Base-by-base conservation (phyloP, 2,329 filamentous ascomycete species). In the Fusarium albosuccineum region DNA sequence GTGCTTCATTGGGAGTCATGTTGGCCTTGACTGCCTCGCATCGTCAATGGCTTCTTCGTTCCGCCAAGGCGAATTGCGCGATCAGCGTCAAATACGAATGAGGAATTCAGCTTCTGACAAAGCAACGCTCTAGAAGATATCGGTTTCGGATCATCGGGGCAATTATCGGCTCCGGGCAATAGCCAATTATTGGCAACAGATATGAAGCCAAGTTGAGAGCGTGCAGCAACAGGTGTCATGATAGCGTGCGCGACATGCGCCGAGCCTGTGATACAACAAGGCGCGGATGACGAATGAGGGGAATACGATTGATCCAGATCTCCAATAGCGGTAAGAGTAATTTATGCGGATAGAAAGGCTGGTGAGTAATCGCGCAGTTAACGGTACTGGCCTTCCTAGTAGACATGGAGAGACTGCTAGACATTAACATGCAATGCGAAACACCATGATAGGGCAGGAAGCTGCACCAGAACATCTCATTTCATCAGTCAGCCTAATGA, bases 191-290 rank as follows among this genome's bases (percentile, higher is more conserved):
- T 3, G 9, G 17, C 5, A 4, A 33, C 6, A 6, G 34, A 40
- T 5, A 9, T 40, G 16, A 27, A 33, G 8, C 40, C 41, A 40
- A 36, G 41, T 45, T 29, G 42, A 41, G 49, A 46, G 33, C 22
- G 34, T 41, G 11, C 27, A 42, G 29, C 13, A 22, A 40, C 62
- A 62, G 62, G 62, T 58, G 58, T 62, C 59, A 64, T 64, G 62
- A 53, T 62, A 62, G 58, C 48, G 48, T 13, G 7, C 36, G 14
- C 17, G 34, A 39, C 40, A 16, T 60, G 45, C 36, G 36, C 26
- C 17, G 27, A n/a, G n/a, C 34, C 8, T 14, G n/a, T 45, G 22
- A 45, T 29, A 30, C 55, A 53, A 41, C 9, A 4, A 16, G 36
- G 9, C 8, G 5, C 17, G 4, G 5, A 27, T 37, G 9, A 3